Base-by-base conservation (phyloP, 306 rosid genomes). In the Nissolia schottii region DNA sequence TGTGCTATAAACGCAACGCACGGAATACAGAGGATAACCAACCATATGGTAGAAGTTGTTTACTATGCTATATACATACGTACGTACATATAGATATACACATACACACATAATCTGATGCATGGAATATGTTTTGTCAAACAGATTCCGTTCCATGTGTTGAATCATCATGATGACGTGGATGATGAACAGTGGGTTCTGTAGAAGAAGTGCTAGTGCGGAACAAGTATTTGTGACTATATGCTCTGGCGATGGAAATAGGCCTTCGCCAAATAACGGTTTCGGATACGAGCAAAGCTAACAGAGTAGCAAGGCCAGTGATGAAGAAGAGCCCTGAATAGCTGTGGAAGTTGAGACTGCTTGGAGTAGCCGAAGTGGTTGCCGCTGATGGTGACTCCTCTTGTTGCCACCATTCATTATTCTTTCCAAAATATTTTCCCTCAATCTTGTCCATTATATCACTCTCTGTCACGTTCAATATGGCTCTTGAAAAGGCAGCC, bases 201-300 rank as follows among this genome's bases (percentile, higher is more conserved):
- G 51, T 2, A 16, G 82, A 22, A 63, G 48, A 22, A 6, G 60
- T 0, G n/a, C n/a, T n/a, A 41, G 49, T 25, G 3, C 46, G 27
- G 46, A 62, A 77, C 50, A 67, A 35, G 37, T 58, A 73, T 53
- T 7, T 82, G 13, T 20, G 67, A 28, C 62, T 60, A 5, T 62
- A 74, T 11, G 65, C 31, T 70, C 37, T 68, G 1, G 70, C 82
- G 60, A 73, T 28, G 25, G 53, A 28, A 49, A 79, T 56, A 28
- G 87, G 77, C 53, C 15, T 69, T 61, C 40, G 22, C 86, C 80
- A 82, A 41, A 74, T 64, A 38, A 69, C 73, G 55, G 71, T 64
- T 64, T 78, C 73, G 23, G 86, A 70, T 46, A 67, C 41, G 1
- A 78, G 27, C 20, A 80, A n/a, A 1, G 82, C 81, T 13, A 76